A percentile compares a stretch with the other conserved stretches of the same genome.
Conservation (phyloP, 495 filamentous ascomycete species). For the Polyplosphaeria fusca region DNA sequence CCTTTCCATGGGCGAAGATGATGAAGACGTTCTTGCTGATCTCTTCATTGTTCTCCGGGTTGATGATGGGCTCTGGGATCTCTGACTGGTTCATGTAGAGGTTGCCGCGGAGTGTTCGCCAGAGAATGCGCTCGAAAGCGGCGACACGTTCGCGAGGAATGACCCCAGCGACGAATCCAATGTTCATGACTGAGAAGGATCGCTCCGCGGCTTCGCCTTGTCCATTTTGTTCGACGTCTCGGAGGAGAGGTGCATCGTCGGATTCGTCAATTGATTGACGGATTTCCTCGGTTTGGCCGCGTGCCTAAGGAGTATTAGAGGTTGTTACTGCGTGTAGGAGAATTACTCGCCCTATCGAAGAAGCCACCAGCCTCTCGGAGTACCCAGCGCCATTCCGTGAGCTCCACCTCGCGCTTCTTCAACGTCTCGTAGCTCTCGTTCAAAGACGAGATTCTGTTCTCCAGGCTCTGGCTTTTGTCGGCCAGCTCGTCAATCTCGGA, state of each 20-base stretch:
- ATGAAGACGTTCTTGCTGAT: constrained; percentile 98
- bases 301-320: constrained; percentile 56
- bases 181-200: constrained; percentile 93
- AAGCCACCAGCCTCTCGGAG: constrained; percentile 91
- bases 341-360: constrained; percentile 73
- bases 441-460: constrained; percentile 83
- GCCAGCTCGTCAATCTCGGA: constrained; percentile 93
- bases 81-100: constrained; percentile 99
- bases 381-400: constrained; percentile 98
- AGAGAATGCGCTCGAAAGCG: constrained; percentile 94
- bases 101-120: constrained; percentile 94
- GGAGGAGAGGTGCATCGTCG: constrained; percentile 58
- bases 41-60: constrained; percentile 85
- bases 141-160: constrained; percentile 90
- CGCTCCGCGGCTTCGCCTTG: constrained; percentile 69
- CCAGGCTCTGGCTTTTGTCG: constrained; percentile 84
- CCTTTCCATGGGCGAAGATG: constrained; percentile 97
- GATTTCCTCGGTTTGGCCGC: constrained; percentile 95
- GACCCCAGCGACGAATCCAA: constrained; percentile 99
- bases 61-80: constrained; percentile 90
- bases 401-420: constrained; percentile 94
- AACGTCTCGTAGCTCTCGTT: constrained; percentile 98
- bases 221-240: constrained; percentile 70
- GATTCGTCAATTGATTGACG: constrained; percentile 81
- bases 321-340: too few relatives aligned